Evolutionary conservation across 2,329 filamentous ascomycete genomes (phyloP), one percentile per base, ranked within the genome.

Genomic region (Phaeosphaeria sp.): DNA sequence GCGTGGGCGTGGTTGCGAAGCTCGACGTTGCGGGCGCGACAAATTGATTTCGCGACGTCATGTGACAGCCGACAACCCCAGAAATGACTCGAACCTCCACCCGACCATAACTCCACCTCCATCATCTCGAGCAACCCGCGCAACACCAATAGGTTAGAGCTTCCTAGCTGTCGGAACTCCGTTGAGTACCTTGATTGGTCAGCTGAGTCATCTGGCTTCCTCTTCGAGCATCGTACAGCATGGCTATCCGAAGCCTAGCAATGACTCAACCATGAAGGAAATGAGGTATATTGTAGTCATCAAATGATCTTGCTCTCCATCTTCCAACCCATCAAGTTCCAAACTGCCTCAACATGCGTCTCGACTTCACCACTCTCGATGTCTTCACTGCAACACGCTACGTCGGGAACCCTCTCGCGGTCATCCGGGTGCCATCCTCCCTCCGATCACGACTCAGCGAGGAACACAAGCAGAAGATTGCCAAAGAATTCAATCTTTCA

Each of bases 401-500:
- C 67, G 8, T 54, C 5, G 84, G 84, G 51, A 86, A 87, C 57
- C 84, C 82, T 0, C 36, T 39, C 17, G 36, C 36, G 6, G 77
- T 86, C 15, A 78, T 86, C 61, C 74, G 77, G 36, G 74, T 86
- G 5, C 76, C 78, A 15, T 68, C 84, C 6, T 72, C 77, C 11
- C 54, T 71, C 20, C 60, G 66, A 53, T 56, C 17, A 18, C 40
- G n/a, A 36, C 64, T 80, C 27, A 78, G 77, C 5, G 82, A 84
- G 51, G 68, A 70, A 18, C 77, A 81, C 57, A 83, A 85, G 63
- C 84, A 84, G 69, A 71, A 66, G 42, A 81, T 87, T 50, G 82
- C 84, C 3, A 70, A 73, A 18, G 84, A 86, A 65, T 86, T 86
- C 78, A 86, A 85, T 59, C 76, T 83, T 42, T 84, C 82, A 1